Percentiles rank a stretch among this genome's conserved stretches.
Evolutionary conservation across 176 grass and related monocot genomes (phyloP).

Genomic region (Avena sativa): DNA sequence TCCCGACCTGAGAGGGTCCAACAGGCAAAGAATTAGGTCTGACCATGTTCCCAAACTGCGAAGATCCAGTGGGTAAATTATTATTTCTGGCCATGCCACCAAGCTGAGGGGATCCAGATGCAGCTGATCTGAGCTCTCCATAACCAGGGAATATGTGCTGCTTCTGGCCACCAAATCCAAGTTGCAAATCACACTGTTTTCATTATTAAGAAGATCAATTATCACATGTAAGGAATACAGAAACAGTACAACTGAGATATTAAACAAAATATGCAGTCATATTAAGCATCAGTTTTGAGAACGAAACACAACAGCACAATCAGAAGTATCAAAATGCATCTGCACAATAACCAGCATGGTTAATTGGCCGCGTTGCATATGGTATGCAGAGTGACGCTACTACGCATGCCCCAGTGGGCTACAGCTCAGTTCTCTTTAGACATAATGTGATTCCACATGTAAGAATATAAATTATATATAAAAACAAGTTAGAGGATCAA

Average conservation of each 20-base stretch:
- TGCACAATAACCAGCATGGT: background rate
- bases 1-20: conserved; percentile 47
- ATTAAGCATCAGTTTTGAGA: background rate
- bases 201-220: conserved; percentile 31
- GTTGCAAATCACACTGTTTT: conserved; percentile 67
- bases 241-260: conserved; percentile 25
- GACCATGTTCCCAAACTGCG: conserved; percentile 44
- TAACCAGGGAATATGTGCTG: conserved; percentile 48
- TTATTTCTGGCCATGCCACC: conserved; percentile 46
- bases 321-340: background rate
- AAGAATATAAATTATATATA: conserved; percentile 20
- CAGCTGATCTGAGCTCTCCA: conserved; percentile 45
- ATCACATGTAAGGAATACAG: conserved; percentile 14
- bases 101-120: conserved; percentile 48
- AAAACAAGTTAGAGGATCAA: conserved; percentile 24
- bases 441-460: background rate
- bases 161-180: conserved; percentile 60
- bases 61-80: conserved; percentile 45
- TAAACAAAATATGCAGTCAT: background rate
- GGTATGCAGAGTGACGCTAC: background rate
- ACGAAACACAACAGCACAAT: conserved; percentile 2
- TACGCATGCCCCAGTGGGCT: no score
- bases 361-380: background rate
- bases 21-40: conserved; percentile 37
- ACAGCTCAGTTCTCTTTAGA: background rate